A percentile compares a stretch with the other conserved stretches of the same genome.
phyloP scores from a whole-genome alignment of 176 grass and related monocot genomes.

The Paspalum notatum region DNA sequence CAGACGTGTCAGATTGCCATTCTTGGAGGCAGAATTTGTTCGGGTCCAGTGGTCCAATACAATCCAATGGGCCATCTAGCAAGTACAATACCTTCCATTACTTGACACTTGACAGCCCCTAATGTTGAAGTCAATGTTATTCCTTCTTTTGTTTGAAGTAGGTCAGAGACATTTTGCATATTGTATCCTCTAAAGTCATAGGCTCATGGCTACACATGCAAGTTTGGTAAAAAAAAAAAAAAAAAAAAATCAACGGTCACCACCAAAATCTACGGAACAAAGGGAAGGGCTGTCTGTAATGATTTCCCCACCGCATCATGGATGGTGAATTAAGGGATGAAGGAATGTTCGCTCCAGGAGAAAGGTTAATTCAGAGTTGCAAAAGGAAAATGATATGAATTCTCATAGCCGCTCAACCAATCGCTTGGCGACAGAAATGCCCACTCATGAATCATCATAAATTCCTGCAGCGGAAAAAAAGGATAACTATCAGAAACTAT shows the following conservation, averaged over 20 bases:
- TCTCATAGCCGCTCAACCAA: conserved; percentile 17
- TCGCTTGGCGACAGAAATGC: conserved; percentile 26
- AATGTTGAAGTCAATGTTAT: not conserved
- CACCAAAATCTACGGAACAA: not conserved
- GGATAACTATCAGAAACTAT: conserved; percentile 14
- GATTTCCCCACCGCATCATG: conserved; percentile 16
- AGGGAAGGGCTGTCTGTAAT: conserved; percentile 2
- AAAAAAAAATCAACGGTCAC: conserved; percentile 35
- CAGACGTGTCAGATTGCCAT: conserved; percentile 13
- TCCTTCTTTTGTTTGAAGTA: conserved; percentile 22
- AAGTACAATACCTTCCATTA: conserved; percentile 13
- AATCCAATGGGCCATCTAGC: conserved; percentile 22
- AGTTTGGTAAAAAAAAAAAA: conserved; percentile 13
- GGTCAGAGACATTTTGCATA: conserved; percentile 22
- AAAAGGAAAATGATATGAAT: conserved; percentile 21
- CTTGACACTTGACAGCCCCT: conserved; percentile 24
- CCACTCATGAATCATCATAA: conserved; percentile 18
- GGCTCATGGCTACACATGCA: not conserved
- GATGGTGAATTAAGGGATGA: conserved; percentile 23
- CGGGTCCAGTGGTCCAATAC: conserved; percentile 12
- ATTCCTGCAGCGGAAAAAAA: not conserved
- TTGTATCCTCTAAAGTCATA: conserved; percentile 23
- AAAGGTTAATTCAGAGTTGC: conserved; percentile 13
- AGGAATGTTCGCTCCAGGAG: conserved; percentile 11
- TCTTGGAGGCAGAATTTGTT: conserved; percentile 33